These are phyloP conservation scores for Ceraceosorus guamensis DNA, from an alignment of 1,284 basidiomycete species.

Conservation along the genomic window DNA sequence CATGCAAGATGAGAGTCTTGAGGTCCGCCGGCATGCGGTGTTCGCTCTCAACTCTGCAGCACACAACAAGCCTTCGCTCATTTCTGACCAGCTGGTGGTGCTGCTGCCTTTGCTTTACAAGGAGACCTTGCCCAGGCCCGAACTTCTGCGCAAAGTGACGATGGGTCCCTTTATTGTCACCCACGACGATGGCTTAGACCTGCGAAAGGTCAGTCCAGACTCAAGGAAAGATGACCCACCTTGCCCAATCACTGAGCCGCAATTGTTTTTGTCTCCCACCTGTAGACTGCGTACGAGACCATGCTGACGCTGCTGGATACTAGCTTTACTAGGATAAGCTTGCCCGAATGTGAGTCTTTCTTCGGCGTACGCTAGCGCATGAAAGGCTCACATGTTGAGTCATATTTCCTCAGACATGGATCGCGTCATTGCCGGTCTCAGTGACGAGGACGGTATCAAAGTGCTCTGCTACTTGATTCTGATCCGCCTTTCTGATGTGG, in stretches of 20 bases:
- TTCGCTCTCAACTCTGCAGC: slow-evolving; percentile 88
- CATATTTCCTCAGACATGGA: slow-evolving; percentile 54
- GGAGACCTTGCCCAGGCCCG: slow-evolving; percentile 65
- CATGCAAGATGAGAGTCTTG: slow-evolving; percentile 67
- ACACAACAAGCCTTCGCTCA: slow-evolving; percentile 83
- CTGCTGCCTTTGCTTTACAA: slow-evolving; percentile 82
- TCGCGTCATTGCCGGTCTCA: slow-evolving; percentile 72
- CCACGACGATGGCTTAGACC: slow-evolving; percentile 84
- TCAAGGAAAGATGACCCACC: too few relatives aligned
- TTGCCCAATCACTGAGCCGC: too few relatives aligned
- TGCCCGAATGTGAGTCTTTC: slow-evolving; percentile 58
- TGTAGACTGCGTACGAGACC: slow-evolving; percentile 80
- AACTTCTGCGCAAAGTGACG: slow-evolving; percentile 61
- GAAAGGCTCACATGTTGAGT: too few relatives aligned
- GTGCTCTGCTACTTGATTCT: slow-evolving; percentile 92
- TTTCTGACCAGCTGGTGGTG: slow-evolving; percentile 70
- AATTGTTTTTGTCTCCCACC: too few relatives aligned
- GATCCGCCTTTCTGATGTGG: slow-evolving; percentile 77
- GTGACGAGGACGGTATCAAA: slow-evolving; percentile 93
- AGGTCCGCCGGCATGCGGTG: slow-evolving; percentile 36
- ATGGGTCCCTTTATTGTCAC: slow-evolving; percentile 99
- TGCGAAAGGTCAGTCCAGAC: slow-evolving; percentile 52
- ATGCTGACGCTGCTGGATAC: slow-evolving; percentile 93
- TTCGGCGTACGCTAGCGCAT: too few relatives aligned
- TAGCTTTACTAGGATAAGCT: slow-evolving; percentile 73